Percentiles rank a stretch among this genome's conserved stretches.
Conservation (phyloP, 441 rosid species). For the Syzygium malaccense region DNA sequence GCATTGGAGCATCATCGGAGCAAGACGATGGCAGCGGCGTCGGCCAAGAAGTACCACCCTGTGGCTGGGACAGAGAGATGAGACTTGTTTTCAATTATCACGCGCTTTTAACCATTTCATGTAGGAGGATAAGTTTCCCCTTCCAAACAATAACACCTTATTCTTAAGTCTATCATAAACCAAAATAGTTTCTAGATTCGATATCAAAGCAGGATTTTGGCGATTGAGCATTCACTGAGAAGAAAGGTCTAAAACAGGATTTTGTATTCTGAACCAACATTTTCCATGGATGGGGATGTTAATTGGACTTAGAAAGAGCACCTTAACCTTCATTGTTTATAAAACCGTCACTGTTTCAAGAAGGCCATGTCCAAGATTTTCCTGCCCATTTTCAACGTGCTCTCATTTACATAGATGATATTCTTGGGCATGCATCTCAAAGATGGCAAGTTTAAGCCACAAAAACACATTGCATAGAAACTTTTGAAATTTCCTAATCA, state of each 20-base stretch:
- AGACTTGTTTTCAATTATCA: not conserved
- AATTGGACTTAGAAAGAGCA: not conserved
- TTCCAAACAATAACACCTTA: too few species aligned
- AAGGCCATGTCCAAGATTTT: not conserved
- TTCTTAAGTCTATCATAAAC: not conserved
- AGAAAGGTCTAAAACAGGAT: not conserved
- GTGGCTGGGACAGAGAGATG: slow-evolving; percentile 26
- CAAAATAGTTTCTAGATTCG: not conserved
- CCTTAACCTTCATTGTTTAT: not conserved
- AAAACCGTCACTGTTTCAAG: not conserved
- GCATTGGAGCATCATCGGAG: not conserved
- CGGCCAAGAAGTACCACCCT: slow-evolving; percentile 28
- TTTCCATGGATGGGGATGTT: not conserved
- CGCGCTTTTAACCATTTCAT: not conserved
- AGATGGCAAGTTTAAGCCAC: not conserved
- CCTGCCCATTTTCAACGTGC: not conserved
- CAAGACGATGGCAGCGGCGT: not conserved
- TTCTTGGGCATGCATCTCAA: too few species aligned
- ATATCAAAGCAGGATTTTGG: not conserved
- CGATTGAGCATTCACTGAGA: too few species aligned
- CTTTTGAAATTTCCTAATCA: not conserved
- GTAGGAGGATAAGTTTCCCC: not conserved
- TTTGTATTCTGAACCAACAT: too few species aligned
- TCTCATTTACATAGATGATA: not conserved
- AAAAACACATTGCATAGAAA: not conserved